Evolutionary conservation across 495 filamentous ascomycete species (phyloP), one percentile per base, ranked within the genome.

Genomic region (Talaromyces adpressus): DNA sequence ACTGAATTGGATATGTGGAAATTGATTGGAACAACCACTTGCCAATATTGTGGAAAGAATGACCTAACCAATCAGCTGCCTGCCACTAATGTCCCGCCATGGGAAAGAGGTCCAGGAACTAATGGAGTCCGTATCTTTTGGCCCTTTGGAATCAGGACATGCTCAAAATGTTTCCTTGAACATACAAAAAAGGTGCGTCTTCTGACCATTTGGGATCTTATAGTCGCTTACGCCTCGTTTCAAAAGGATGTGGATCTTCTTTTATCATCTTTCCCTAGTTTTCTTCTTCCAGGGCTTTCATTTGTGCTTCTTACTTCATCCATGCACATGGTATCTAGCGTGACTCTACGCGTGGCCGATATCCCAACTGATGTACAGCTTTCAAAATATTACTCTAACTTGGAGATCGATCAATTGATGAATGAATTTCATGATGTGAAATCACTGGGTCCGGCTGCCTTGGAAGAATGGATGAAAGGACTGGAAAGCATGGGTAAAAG

Each of bases 401-500:
- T 72, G 16, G 83, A 91, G 62, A 73, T 91, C 12, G 67, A 78
- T 32, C 67, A 71, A 16, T 80, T 92, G 45, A 76, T 80, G 60
- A 63, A 71, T 53, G 82, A 87, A 61, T 84, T 89, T 60, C 70
- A 80, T 22, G 75, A 83, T 1, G 88, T 84, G 53, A 82, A 80
- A 61, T 73, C 76, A 9, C 81, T 87, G 68, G 87, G 88, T 22
- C 62, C 75, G 4, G 85, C 86, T 16, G 80, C 85, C 8, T 79
- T 81, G 18, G 86, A 87, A 53, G 89, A 91, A 70, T 93, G 90
- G 89, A 72, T 86, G 6, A 91, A 91, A 71, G 89, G 89, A 12
- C 80, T 92, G 2, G 81, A 82, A 47, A 72, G 64, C 11, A 80
- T 82, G 62, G 86, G 88, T n/a, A 83, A 81, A 63, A 77, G 84